Conservation (phyloP, 768 basidiomycete genomes). For the Boletus sensibilis region DNA sequence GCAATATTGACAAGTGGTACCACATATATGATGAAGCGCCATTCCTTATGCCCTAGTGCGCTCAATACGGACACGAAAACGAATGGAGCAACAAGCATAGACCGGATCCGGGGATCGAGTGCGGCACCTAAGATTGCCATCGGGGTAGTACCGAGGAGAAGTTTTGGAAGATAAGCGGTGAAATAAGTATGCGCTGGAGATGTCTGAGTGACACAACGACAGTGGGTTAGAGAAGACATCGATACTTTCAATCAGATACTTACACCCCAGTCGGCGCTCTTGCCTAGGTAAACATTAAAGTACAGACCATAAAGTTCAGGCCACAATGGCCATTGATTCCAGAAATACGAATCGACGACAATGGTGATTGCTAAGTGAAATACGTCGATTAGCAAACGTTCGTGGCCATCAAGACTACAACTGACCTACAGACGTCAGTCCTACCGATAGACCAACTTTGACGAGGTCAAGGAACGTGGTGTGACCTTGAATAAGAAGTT, state of each 20-base stretch:
- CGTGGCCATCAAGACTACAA: not conserved
- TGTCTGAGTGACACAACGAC: conserved; percentile 40
- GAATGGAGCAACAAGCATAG: conserved; percentile 51
- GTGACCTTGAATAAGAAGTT: conserved; percentile 45
- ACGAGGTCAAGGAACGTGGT: conserved; percentile 45
- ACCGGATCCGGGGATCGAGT: conserved; percentile 48
- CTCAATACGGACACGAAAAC: conserved; percentile 66
- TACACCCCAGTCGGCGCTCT: conserved; percentile 92
- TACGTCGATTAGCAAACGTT: not conserved
- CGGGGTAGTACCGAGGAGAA: conserved; percentile 64
- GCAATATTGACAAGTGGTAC: conserved; percentile 80
- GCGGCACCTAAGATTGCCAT: conserved; percentile 55
- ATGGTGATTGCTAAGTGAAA: conserved; percentile 53
- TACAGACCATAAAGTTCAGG: conserved; percentile 77
- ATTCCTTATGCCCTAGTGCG: conserved; percentile 88
- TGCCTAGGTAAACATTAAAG: conserved; percentile 87
- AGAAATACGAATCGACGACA: conserved; percentile 81
- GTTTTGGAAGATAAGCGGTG: conserved; percentile 66
- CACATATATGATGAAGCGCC: conserved; percentile 91
- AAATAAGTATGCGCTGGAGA: conserved; percentile 73
- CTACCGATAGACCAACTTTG: conserved; percentile 49
- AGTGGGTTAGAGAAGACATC: not conserved
- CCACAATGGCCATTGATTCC: conserved; percentile 74
- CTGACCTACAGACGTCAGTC: conserved; percentile 53
- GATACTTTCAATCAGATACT: conserved; percentile 29